Evolutionary conservation across 2,329 filamentous ascomycete species (phyloP), one percentile per base, ranked within the genome.

Genomic region (Lasiodiplodia hormozganensis): DNA sequence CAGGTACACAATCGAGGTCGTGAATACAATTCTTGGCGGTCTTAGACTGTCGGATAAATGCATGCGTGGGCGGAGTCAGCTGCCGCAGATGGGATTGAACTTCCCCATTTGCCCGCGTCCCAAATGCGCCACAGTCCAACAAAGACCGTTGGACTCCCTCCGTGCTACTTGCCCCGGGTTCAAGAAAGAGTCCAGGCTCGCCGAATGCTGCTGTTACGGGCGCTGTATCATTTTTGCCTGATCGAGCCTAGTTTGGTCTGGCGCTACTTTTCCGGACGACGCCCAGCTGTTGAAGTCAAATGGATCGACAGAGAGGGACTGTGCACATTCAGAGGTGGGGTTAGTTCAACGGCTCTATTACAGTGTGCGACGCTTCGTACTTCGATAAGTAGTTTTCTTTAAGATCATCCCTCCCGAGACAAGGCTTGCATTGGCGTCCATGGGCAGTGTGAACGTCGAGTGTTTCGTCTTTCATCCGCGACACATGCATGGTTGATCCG

Each of bases 1-100:
- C 60, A 64, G 60, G 60, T 64, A 64, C 60, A 16, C 25, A 18
- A 18, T 18, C 23, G 18, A 36, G 40, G 21, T 38, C 16, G 8
- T 40, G 23, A 7, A 11, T 7, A 40, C 23, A 11, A n/a, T 28
- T 14, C 23, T 60, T 28, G 23, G 43, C 57, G 16, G 16, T 49
- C 25, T 21, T 31, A 47, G 40, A n/a, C 18, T 21, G 8, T 47
- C 43, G 43, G 43, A 47, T 47, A 47, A 53, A 53, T 53, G 23
- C 18, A 23, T 21, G 8, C n/a, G 43, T n/a, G 21, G 43, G 21
- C 43, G 43, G 43, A 47, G 43, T 47, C 43, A 47, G 43, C 43
- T 47, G 43, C 43, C 43, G 43, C n/a, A 3, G 43, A 47, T 47
- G 43, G 8, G 43, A 10, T 21, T 47, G n/a, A 47, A 47, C 43